A percentile compares a stretch with the other conserved stretches of the same genome.
Conservation (phyloP, 2,329 filamentous ascomycete genomes). For the Calonectria honghensis region DNA sequence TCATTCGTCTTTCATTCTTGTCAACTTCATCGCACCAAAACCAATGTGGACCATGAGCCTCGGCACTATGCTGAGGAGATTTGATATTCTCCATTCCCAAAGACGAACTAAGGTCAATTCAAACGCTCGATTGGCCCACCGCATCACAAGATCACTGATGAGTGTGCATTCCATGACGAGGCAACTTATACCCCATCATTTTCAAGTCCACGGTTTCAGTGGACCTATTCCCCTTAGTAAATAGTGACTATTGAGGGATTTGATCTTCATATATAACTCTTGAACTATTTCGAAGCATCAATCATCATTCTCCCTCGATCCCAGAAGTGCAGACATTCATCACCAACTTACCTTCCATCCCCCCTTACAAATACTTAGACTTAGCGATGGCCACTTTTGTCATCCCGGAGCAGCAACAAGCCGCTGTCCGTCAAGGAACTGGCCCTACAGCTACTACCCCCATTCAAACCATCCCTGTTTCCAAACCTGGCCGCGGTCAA, state of each 20-base stretch:
- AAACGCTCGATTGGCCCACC: neutral
- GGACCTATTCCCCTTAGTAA: neutral
- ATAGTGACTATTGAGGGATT: too few relatives aligned
- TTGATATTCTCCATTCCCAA: too few relatives aligned
- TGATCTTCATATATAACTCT: neutral
- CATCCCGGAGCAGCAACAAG: conserved; percentile 46
- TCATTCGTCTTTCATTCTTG: neutral
- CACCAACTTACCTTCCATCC: neutral
- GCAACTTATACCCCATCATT: neutral
- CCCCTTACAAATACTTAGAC: too few relatives aligned
- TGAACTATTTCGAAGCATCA: neutral
- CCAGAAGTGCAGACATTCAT: neutral
- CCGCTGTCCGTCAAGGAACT: conserved; percentile 50
- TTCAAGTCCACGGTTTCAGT: neutral
- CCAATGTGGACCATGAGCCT: neutral
- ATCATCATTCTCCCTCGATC: neutral
- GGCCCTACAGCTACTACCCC: conserved; percentile 41
- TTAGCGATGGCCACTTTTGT: neutral
- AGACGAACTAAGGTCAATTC: neutral
- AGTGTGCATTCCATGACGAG: neutral
- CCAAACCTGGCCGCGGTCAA: conserved; percentile 47
- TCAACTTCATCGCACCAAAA: neutral
- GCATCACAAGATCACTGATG: neutral
- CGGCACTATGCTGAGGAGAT: neutral
- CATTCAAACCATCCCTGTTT: conserved; percentile 47